phyloP scores from a whole-genome alignment of 2,329 filamentous ascomycete species.

The Emydomyces testavorans region DNA sequence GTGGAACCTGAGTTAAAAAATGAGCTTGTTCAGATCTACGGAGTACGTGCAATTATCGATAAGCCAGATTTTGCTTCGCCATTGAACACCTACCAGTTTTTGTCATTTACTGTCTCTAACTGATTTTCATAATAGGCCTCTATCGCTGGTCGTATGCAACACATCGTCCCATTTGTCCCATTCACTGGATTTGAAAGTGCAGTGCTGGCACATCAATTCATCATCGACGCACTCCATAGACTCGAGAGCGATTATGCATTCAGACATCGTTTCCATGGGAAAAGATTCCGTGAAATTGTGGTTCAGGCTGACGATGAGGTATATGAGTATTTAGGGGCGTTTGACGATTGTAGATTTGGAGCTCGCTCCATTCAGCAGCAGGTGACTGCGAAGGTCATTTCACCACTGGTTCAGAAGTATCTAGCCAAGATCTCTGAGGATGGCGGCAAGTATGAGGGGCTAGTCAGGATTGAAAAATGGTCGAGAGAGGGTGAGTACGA shows the following conservation, averaged over 20 bases:
- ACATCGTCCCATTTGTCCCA: slow-evolving; percentile 35
- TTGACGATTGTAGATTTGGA: background rate
- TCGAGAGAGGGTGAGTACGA: background rate
- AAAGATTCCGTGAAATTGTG: background rate
- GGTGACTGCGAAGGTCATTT: slow-evolving; percentile 9
- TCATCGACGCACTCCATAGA: slow-evolving; percentile 24
- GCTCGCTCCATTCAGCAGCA: slow-evolving; percentile 12
- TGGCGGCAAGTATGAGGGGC: background rate
- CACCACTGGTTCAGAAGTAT: slow-evolving; percentile 11
- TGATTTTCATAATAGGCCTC: slow-evolving; percentile 22
- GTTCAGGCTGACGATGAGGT: background rate
- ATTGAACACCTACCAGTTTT: background rate
- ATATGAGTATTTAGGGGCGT: background rate
- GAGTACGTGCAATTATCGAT: slow-evolving; percentile 1
- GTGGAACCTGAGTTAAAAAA: slow-evolving; percentile 3
- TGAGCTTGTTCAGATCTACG: slow-evolving; percentile 11
- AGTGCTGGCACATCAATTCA: slow-evolving; percentile 35
- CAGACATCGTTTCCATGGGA: background rate
- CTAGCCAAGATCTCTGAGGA: background rate
- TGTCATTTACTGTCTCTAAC: background rate
- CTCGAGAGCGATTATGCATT: background rate
- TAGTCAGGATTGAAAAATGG: background rate
- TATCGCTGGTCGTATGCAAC: slow-evolving; percentile 34
- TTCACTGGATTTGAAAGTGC: slow-evolving; percentile 33
- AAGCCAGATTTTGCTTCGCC: background rate